Percentiles rank a stretch among this genome's conserved stretches.
phyloP scores from a whole-genome alignment of 2,329 filamentous ascomycete genomes.

The Aspergillus aculeatinus region DNA sequence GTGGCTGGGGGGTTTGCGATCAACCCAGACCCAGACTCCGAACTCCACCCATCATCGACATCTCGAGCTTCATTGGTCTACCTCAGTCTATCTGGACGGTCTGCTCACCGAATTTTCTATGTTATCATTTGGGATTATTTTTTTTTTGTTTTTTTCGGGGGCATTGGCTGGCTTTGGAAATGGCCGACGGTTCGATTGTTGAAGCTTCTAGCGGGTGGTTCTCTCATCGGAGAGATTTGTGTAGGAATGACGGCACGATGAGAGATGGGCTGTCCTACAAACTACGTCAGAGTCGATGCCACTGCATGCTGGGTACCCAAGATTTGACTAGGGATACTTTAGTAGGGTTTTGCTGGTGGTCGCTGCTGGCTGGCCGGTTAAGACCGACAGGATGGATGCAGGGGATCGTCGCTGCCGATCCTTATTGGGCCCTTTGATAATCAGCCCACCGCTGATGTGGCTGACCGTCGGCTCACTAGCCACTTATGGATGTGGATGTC shows the following conservation, averaged over 20 bases:
- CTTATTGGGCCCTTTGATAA: neutral
- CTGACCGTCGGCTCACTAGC: constrained; percentile 1
- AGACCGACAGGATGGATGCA: constrained; percentile 12
- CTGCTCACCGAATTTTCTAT: neutral
- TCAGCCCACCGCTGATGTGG: constrained; percentile 10
- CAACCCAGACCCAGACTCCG: neutral
- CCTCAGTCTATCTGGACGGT: neutral
- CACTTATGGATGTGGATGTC: neutral
- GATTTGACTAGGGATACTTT: neutral
- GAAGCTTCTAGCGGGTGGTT: neutral
- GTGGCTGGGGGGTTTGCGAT: neutral
- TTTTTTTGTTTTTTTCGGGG: neutral
- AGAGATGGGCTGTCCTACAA: constrained; percentile 1
- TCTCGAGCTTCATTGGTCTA: neutral
- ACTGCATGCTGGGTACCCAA: constrained; percentile 9
- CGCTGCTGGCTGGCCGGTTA: neutral
- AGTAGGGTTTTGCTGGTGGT: neutral
- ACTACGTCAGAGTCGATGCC: constrained; percentile 7
- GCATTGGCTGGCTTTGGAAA: neutral
- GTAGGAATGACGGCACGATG: neutral
- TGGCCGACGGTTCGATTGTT: neutral
- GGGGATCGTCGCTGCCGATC: constrained; percentile 7
- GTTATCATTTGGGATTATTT: no score
- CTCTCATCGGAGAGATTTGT: neutral
- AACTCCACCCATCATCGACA: neutral